Evolutionary conservation across 805 yeast species (phyloP).

Genomic region (Yarrowia yakushimensis): DNA sequence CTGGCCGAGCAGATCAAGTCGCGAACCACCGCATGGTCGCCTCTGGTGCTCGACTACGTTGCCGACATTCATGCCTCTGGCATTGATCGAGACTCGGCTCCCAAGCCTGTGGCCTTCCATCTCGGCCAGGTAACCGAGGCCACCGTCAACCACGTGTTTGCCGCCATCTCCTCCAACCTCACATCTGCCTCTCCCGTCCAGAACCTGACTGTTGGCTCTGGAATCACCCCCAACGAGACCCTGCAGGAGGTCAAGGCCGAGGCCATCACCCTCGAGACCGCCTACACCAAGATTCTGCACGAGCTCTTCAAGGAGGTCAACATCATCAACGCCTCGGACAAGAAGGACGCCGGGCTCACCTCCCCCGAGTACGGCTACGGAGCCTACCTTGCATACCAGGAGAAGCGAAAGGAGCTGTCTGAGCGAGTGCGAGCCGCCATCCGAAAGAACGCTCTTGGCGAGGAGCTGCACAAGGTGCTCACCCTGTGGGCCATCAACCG

Average conservation of each 20-base stretch:
- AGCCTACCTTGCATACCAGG: slow-evolving; percentile 55
- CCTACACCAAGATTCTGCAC: slow-evolving; percentile 68
- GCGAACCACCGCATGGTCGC: slow-evolving; percentile 52
- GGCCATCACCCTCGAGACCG: slow-evolving; percentile 60
- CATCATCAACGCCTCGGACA: slow-evolving; percentile 57
- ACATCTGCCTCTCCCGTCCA: slow-evolving; percentile 55
- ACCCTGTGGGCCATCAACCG: slow-evolving; percentile 62
- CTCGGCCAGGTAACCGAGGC: slow-evolving; percentile 43
- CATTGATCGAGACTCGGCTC: slow-evolving; percentile 27
- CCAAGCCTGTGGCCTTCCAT: slow-evolving; percentile 55
- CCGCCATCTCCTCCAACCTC: slow-evolving; percentile 52
- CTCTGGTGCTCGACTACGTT: slow-evolving; percentile 73
- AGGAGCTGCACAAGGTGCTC: slow-evolving; percentile 47
- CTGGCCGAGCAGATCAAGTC: slow-evolving; percentile 63
- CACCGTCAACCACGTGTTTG: slow-evolving; percentile 45
- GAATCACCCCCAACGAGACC: not conserved
- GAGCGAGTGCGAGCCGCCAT: slow-evolving; percentile 46
- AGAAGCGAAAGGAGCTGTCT: slow-evolving; percentile 48
- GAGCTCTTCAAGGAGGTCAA: slow-evolving; percentile 62
- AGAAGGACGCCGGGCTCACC: slow-evolving; percentile 43
- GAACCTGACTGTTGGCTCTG: slow-evolving; percentile 57
- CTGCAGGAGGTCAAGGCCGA: slow-evolving; percentile 39
- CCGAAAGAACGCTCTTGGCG: slow-evolving; percentile 41
- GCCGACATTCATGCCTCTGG: slow-evolving; percentile 43
- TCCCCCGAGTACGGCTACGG: slow-evolving; percentile 91